A percentile compares a stretch with the other conserved stretches of the same genome.
phyloP scores from a whole-genome alignment of 1,139 yeast species.

The Petasospora fabianii region DNA sequence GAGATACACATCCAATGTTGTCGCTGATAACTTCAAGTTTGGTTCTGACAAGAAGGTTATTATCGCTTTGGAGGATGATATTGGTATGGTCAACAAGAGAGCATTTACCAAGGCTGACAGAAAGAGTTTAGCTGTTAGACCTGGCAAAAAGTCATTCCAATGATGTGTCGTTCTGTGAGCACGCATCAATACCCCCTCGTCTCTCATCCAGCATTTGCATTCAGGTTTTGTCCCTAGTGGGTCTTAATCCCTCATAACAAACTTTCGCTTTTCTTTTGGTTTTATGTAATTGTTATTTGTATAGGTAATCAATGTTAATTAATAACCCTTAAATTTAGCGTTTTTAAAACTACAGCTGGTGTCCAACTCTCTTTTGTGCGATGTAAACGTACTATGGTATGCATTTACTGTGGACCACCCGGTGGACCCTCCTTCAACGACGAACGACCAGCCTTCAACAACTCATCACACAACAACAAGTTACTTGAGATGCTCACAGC shows the following conservation, averaged over 20 bases:
- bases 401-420: conserved; percentile 12
- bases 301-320: too few species aligned
- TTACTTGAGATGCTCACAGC: conserved; percentile 96
- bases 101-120: conserved; percentile 56
- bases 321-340: too few species aligned
- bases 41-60: conserved; percentile 70
- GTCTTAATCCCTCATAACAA: too few species aligned
- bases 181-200: not conserved
- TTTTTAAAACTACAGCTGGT: too few species aligned
- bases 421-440: conserved; percentile 59
- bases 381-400: too few species aligned
- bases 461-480: conserved; percentile 88
- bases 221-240: too few species aligned
- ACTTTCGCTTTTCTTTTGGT: too few species aligned
- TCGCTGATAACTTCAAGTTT: conserved; percentile 76
- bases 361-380: too few species aligned
- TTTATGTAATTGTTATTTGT: too few species aligned
- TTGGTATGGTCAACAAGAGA: conserved; percentile 42
- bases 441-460: conserved; percentile 93
- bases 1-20: conserved; percentile 57
- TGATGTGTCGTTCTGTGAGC: not conserved
- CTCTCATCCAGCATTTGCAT: not conserved
- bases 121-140: conserved; percentile 34
- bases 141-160: conserved; percentile 8
- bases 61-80: conserved; percentile 33